Evolutionary conservation across 345 rosid species (phyloP).

Genomic region (Jatropha curcas): DNA sequence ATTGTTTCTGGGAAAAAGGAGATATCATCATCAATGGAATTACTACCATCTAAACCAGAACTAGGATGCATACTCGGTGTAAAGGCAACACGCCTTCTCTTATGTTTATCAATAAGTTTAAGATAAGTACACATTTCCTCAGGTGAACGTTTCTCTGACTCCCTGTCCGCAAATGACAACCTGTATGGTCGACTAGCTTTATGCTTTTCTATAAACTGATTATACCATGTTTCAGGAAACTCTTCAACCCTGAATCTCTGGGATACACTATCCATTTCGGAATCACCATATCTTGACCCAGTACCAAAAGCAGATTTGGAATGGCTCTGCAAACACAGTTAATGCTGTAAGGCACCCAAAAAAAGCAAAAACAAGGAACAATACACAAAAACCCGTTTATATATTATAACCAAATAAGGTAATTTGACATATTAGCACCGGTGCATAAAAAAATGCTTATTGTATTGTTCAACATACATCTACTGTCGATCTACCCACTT

Average conservation of each 20-base stretch:
- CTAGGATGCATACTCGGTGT: conserved; percentile 36
- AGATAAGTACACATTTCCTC: conserved; percentile 75
- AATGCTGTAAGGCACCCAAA: conserved; percentile 4
- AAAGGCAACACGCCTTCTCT: conserved; percentile 68
- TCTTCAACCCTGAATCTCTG: conserved; percentile 77
- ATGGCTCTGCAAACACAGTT: conserved; percentile 41
- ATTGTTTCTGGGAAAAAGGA: conserved; percentile 74
- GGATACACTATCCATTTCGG: conserved; percentile 51
- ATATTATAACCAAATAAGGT: no score
- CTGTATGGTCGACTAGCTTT: conserved; percentile 53
- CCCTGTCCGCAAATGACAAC: conserved; percentile 56
- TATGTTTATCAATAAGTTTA: conserved; percentile 55
- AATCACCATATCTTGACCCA: conserved; percentile 53
- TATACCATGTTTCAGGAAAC: conserved; percentile 89
- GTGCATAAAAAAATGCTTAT: neutral
- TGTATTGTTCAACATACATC: neutral
- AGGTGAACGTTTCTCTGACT: conserved; percentile 67
- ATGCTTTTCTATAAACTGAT: conserved; percentile 68
- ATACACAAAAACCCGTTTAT: neutral
- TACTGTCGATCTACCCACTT: neutral
- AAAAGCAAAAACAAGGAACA: neutral
- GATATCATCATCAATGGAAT: conserved; percentile 52
- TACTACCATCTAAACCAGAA: conserved; percentile 46
- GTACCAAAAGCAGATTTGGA: conserved; percentile 45
- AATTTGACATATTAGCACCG: no score